phyloP scores from a whole-genome alignment of 805 yeast genomes.

The Dipodascus albidus region DNA sequence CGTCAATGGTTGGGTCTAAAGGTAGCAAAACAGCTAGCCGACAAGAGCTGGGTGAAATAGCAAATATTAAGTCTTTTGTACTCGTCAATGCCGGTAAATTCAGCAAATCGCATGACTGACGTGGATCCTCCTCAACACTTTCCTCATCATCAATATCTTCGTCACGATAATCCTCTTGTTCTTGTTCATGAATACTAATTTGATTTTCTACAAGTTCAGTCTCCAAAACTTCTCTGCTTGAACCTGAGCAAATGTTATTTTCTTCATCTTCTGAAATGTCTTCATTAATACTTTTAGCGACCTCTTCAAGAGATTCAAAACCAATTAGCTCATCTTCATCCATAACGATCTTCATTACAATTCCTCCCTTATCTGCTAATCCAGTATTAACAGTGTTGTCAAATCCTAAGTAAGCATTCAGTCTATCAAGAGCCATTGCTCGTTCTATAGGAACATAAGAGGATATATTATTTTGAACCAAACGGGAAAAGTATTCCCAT shows the following conservation, averaged over 20 bases:
- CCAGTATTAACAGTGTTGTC: neutral
- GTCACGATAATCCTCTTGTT: constrained; percentile 11
- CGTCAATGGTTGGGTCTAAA: neutral
- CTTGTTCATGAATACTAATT: constrained; percentile 11
- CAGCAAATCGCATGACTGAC: neutral
- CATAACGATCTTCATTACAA: neutral
- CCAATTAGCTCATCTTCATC: constrained; percentile 2
- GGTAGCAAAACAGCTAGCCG: neutral
- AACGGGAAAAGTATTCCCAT: neutral
- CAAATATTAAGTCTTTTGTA: neutral
- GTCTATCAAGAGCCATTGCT: neutral
- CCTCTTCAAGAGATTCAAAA: neutral
- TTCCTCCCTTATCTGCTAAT: neutral
- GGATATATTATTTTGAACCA: neutral
- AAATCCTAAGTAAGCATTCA: neutral
- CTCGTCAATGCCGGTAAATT: neutral
- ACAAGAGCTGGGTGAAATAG: neutral
- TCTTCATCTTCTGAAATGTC: constrained; percentile 9
- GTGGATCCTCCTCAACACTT: neutral
- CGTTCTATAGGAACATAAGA: constrained; percentile 1
- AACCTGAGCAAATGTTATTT: constrained; percentile 1
- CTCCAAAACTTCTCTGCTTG: constrained; percentile 14
- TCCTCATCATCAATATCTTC: constrained; percentile 8
- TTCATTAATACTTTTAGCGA: neutral
- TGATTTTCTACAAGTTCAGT: constrained; percentile 13